Evolutionary conservation across 805 yeast genomes (phyloP), one percentile per base, ranked within the genome.

Genomic region (Blastobotrys attinorum): DNA sequence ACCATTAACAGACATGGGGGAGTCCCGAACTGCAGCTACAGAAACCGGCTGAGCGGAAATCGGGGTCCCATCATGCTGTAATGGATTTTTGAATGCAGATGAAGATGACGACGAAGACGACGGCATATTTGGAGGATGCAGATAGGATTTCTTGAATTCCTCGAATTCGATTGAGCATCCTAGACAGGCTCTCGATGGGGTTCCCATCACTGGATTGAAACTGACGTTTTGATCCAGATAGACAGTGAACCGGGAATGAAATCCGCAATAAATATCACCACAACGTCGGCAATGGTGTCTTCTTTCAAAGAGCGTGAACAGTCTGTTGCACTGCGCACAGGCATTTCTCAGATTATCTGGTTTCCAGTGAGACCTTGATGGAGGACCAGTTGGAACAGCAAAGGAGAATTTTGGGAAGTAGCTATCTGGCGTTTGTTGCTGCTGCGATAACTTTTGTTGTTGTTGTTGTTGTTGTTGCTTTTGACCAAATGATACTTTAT

Each of bases 261-360:
- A 77, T 27, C 77, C 76, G 61, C 95, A 84, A 56, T 76, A 84
- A 17, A 84, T 75, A 33, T 83, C 86, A 31, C 95, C 95, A 61
- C 95, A 84, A 58, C 81, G 80, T 43, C 95, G 74, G 59, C 95
- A 84, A 65, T 84, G 95, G 58, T 84, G 95, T 50, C 80, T 72
- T 54, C 89, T 75, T 60, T 75, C 96, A 67, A 79, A 82, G 54
- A 80, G 79, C 31, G 88, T 81, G 65, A 90, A 89, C 15, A 69
- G 58, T 54, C 73, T 76, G 41, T 71, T 66, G 64, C 97, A 90
- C 21, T 73, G 71, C 11, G 75, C 71, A 61, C 97, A 90, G 40
- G 73, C 70, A 39, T 69, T 61, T 31, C 83, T 76, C 17, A 75
- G 59, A 37, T 73, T 73, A 62, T 90, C 95, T 21, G 85, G 77